Percentiles rank a stretch among this genome's conserved stretches.
Conservation (phyloP, 495 filamentous ascomycete species). For the Penicillium canariense region DNA sequence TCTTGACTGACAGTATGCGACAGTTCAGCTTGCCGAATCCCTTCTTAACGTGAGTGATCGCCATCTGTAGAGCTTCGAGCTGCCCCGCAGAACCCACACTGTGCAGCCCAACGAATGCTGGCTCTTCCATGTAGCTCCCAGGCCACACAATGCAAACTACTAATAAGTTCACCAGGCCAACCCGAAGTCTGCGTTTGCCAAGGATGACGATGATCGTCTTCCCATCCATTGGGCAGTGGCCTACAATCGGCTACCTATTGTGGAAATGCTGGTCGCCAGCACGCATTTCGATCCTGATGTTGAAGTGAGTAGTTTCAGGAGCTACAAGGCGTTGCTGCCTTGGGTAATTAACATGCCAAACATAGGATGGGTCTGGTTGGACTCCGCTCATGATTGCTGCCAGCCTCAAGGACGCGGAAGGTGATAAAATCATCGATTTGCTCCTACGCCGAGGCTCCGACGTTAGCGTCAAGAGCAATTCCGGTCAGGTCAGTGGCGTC, state of each 20-base stretch:
- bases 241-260: constrained; percentile 74
- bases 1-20: constrained; percentile 5
- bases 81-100: constrained; percentile 33
- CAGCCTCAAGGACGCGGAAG: constrained; percentile 64
- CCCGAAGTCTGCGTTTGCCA: constrained; percentile 67
- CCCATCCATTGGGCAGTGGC: constrained; percentile 95
- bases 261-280: constrained; percentile 61
- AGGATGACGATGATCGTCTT: constrained; percentile 86
- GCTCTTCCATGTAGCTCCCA: background rate
- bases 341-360: background rate
- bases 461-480: constrained; percentile 71
- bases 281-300: constrained; percentile 86
- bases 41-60: constrained; percentile 61
- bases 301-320: constrained; percentile 49
- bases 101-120: background rate
- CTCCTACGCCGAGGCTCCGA: constrained; percentile 80
- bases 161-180: constrained; percentile 57
- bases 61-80: constrained; percentile 14
- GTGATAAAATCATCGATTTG: constrained; percentile 59
- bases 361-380: constrained; percentile 85
- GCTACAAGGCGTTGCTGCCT: background rate
- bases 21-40: constrained; percentile 70
- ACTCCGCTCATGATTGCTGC: constrained; percentile 92
- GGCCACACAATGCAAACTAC: background rate
- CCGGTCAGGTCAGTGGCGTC: constrained; percentile 51